Evolutionary conservation across 441 rosid species (phyloP), one percentile per base, ranked within the genome.

Genomic region (Gossypium lobatum): DNA sequence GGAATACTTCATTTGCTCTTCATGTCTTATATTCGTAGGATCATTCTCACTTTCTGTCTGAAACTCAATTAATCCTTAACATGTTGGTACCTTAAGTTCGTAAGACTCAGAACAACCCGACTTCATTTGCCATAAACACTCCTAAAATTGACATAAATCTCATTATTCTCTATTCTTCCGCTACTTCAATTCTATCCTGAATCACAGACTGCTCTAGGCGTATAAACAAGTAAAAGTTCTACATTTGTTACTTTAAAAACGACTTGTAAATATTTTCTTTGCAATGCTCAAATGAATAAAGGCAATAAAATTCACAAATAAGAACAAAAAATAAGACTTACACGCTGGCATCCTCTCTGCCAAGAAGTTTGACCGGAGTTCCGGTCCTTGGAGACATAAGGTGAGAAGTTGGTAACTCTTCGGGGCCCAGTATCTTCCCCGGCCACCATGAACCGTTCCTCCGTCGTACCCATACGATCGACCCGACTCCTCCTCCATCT

Each of bases 391-490:
- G 98, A 45, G 99, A 93, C 7, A 89, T 85, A 73, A 95, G 89
- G 70, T 86, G 89, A 70, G 90, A 80, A 28, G 88, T 81, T n/a
- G 91, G 81, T 70, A 93, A 89, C 85, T 95, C 98, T 42, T 95
- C 97, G 0, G 91, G 85, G 5, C 91, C 93, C 20, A 92, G 79
- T 75, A 95, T 93, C 86, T 82, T 92, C 61, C 98, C 98, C 0
- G 99, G 99, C 99, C 99, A 95, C 99, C 99, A 95, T 1, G 99
- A 95, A 6, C 99, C 99, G 60, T 95, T 95, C 82, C 99, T 92
- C 80, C 98, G 80, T 67, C 99, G 85, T 14, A 95, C 97, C 99
- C 98, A 95, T 53, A 95, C 99, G 73, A 95, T 95, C 72, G 99
- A 89, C 34, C 98, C 98, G 26, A 84, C 81, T 18, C 86, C 79